Conservation (phyloP, 306 rosid genomes). For the Lagenaria siceraria region DNA sequence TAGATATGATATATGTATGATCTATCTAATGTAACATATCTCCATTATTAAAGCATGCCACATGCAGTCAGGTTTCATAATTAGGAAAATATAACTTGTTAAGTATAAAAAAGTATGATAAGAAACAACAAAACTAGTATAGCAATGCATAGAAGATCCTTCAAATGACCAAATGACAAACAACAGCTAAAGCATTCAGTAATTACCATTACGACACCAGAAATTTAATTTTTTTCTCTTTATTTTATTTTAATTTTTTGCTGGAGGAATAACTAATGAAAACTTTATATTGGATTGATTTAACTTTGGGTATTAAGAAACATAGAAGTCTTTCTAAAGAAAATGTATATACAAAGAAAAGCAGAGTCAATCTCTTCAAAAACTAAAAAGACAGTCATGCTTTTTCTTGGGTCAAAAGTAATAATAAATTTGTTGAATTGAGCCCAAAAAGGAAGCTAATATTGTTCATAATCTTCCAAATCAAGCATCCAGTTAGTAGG, state of each 20-base stretch:
- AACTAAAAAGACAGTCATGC: not conserved
- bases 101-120: not conserved
- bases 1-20: not conserved
- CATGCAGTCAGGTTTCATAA: not conserved
- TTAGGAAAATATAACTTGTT: not conserved
- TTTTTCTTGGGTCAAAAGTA: not conserved
- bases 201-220: not conserved
- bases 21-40: not conserved
- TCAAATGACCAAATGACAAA: too few species aligned
- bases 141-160: not conserved
- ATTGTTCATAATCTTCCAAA: not conserved
- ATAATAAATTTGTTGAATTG: not conserved
- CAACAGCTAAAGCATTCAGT: too few species aligned
- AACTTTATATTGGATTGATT: not conserved
- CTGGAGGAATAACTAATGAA: not conserved
- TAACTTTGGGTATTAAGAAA: not conserved
- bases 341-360: not conserved
- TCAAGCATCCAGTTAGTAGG: not conserved
- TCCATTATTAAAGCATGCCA: not conserved
- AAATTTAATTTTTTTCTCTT: too few species aligned
- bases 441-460: not conserved
- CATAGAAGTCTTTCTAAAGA: not conserved
- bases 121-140: not conserved
- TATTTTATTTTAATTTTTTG: too few species aligned
- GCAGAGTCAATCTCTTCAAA: not conserved